Evolutionary conservation across 202 grass and related monocot species (phyloP).

Genomic region (Brachypodium distachyon): DNA sequence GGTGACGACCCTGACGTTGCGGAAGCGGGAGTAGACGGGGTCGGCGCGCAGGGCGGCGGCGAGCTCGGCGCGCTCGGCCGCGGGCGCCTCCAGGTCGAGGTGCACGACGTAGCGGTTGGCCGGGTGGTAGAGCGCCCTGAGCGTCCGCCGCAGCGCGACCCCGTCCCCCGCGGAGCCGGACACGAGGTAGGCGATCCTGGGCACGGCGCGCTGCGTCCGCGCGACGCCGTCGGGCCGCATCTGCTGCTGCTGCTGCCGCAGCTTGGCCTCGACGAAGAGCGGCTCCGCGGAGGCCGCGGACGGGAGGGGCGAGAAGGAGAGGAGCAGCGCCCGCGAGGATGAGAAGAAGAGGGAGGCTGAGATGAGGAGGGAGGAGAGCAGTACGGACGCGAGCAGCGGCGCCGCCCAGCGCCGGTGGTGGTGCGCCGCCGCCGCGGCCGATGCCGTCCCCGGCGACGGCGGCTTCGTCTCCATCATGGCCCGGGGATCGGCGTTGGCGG

Average conservation of each 20-base stretch:
- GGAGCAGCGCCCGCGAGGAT: slow-evolving; percentile 60
- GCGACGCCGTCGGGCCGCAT: neutral
- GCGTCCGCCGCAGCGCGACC: slow-evolving; percentile 57
- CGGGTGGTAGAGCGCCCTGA: slow-evolving; percentile 79
- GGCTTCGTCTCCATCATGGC: slow-evolving; percentile 40
- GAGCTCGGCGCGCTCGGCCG: slow-evolving; percentile 58
- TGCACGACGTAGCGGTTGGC: slow-evolving; percentile 73
- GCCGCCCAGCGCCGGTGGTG: slow-evolving; percentile 66
- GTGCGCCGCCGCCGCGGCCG: slow-evolving; percentile 12
- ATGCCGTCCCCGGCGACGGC: slow-evolving; percentile 28
- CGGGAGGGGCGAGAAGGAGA: slow-evolving; percentile 74
- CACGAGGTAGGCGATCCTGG: slow-evolving; percentile 72
- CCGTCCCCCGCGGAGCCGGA: slow-evolving; percentile 90
- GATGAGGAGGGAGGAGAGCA: slow-evolving; percentile 71
- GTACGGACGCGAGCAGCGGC: slow-evolving; percentile 68
- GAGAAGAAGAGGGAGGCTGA: slow-evolving; percentile 67
- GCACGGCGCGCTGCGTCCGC: slow-evolving; percentile 29
- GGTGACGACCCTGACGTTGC: slow-evolving; percentile 77
- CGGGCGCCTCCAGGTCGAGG: slow-evolving; percentile 86
- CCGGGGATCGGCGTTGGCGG: neutral
- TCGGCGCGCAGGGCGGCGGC: slow-evolving; percentile 45
- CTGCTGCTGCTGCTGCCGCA: slow-evolving; percentile 46
- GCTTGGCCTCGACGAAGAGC: slow-evolving; percentile 91
- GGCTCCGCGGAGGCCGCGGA: slow-evolving; percentile 44
- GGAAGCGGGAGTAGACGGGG: slow-evolving; percentile 60